These are phyloP conservation scores for Euphrasia confusa DNA, from an alignment of 257 asterid species.

Conservation along the genomic window DNA sequence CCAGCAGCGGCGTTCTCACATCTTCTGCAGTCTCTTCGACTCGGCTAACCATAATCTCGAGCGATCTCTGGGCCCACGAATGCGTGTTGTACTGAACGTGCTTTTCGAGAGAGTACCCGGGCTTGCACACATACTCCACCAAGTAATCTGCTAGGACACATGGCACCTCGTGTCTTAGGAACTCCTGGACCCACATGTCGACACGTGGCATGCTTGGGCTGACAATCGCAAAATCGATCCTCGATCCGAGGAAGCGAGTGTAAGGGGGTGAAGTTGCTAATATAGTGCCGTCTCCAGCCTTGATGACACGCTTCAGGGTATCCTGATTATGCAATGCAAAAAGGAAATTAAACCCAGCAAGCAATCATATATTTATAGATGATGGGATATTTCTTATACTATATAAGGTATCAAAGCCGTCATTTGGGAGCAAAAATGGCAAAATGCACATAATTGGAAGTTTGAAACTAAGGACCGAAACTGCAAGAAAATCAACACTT, in stretches of 20 bases:
- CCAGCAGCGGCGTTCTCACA: slow-evolving; percentile 28
- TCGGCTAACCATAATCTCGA: slow-evolving; percentile 35
- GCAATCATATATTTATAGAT: background rate
- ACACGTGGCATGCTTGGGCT: slow-evolving; percentile 69
- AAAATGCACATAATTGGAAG: background rate
- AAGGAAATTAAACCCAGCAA: background rate
- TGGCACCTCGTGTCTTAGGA: slow-evolving; percentile 65
- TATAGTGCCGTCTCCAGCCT: slow-evolving; percentile 88
- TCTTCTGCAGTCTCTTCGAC: slow-evolving; percentile 45
- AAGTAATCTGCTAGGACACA: slow-evolving; percentile 75
- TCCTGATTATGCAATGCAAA: slow-evolving; percentile 44
- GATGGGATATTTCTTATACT: background rate
- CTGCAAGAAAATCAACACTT: background rate
- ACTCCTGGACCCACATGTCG: slow-evolving; percentile 88
- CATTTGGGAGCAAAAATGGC: background rate
- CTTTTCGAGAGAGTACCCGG: slow-evolving; percentile 64
- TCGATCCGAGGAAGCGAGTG: slow-evolving; percentile 61
- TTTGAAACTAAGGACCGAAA: background rate
- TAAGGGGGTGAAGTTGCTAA: slow-evolving; percentile 94
- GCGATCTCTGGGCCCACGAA: slow-evolving; percentile 70
- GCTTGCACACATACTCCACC: slow-evolving; percentile 94
- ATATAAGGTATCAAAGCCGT: background rate
- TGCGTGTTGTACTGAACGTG: slow-evolving; percentile 81
- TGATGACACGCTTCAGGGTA: slow-evolving; percentile 74
- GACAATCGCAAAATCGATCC: slow-evolving; percentile 70